Percentiles rank a stretch among this genome's conserved stretches.
These are phyloP conservation scores for Penicillium coprophilum DNA, from an alignment of 495 filamentous ascomycete species.

Conservation along the genomic window DNA sequence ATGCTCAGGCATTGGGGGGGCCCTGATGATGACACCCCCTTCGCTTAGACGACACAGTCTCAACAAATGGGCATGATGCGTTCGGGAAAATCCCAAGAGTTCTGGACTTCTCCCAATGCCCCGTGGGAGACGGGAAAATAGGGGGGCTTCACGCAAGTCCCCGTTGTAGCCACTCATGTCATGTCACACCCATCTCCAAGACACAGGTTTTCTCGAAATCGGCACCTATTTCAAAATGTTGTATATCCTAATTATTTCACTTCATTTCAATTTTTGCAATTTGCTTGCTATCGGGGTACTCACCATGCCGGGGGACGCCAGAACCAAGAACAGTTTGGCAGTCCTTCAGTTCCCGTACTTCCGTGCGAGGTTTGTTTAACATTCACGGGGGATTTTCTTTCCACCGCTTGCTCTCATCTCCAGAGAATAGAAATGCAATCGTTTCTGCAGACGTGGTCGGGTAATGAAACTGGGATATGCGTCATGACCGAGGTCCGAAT, in stretches of 20 bases:
- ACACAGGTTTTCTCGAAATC: not conserved
- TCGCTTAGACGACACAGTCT: not conserved
- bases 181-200: not conserved
- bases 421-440: not conserved
- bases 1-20: not conserved
- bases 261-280: not conserved
- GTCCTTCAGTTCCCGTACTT: not conserved
- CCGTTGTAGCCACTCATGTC: not conserved
- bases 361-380: not conserved
- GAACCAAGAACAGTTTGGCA: too few species aligned
- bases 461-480: not conserved
- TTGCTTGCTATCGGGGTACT: not conserved
- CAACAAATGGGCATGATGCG: not conserved
- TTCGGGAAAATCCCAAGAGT: not conserved
- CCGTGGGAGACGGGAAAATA: not conserved
- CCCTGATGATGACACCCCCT: not conserved
- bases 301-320: not conserved
- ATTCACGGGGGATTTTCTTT: not conserved
- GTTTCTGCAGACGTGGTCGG: too few species aligned
- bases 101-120: not conserved
- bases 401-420: not conserved
- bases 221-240: not conserved
- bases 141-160: not conserved
- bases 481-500: conserved; percentile 22
- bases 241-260: too few species aligned